Evolutionary conservation across 73 alveolate species (phyloP).

Genomic region (Effrenium voratum): DNA sequence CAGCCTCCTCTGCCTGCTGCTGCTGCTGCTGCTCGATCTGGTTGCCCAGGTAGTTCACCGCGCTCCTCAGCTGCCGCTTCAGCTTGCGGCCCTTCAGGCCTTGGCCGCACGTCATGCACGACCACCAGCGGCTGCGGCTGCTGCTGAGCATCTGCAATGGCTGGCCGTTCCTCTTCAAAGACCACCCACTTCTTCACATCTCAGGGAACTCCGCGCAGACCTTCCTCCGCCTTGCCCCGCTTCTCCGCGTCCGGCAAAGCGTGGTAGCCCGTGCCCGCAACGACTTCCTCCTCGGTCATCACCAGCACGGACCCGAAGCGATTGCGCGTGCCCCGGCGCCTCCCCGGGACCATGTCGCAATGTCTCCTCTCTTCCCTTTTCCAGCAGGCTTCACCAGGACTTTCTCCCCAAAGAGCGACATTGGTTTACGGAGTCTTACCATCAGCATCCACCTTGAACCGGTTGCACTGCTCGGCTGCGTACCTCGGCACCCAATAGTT

Average conservation of each 20-base stretch:
- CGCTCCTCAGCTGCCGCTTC: too few relatives aligned
- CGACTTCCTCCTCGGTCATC: not conserved
- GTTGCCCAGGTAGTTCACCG: too few relatives aligned
- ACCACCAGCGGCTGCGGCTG: too few relatives aligned
- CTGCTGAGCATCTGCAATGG: too few relatives aligned
- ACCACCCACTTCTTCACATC: not conserved
- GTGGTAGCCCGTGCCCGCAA: not conserved
- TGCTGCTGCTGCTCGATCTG: too few relatives aligned
- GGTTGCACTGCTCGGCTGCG: not conserved
- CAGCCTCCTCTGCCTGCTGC: too few relatives aligned
- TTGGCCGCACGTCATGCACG: too few relatives aligned
- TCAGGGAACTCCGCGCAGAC: not conserved
- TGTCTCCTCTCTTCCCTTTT: not conserved
- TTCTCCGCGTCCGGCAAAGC: not conserved
- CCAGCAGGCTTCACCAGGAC: constrained; percentile 20
- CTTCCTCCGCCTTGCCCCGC: not conserved
- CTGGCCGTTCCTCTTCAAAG: not conserved
- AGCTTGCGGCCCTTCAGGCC: too few relatives aligned
- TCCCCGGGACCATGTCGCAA: not conserved
- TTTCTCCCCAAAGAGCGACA: constrained; percentile 8
- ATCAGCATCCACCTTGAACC: constrained; percentile 12
- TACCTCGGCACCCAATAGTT: not conserved
- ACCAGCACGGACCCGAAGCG: not conserved
- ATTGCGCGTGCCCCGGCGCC: not conserved
- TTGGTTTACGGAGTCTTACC: not conserved